Conservation (phyloP, 2,329 filamentous ascomycete genomes). For the Alternaria longipes region DNA sequence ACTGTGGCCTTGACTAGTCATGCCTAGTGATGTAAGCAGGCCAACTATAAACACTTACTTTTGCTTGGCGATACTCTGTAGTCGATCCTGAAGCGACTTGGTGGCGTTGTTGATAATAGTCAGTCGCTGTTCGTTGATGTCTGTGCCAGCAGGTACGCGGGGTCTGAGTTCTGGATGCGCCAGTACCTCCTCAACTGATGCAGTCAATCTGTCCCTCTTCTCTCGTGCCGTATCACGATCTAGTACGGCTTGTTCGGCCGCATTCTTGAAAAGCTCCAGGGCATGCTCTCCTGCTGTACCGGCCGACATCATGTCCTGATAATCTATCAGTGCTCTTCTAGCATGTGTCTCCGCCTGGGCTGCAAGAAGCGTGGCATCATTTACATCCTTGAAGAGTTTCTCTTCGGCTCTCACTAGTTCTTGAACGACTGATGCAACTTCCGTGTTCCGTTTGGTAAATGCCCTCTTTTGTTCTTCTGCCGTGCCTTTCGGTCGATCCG, state of each 20-base stretch:
- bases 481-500: neutral
- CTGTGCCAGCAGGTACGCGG: neutral
- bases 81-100: neutral
- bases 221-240: neutral
- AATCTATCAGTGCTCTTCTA: neutral
- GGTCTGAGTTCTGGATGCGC: neutral
- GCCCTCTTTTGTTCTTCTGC: neutral
- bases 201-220: neutral
- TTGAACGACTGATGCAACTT: neutral
- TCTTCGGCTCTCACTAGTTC: neutral
- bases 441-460: neutral
- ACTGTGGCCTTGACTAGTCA: neutral
- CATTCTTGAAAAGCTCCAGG: neutral
- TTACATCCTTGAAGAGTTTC: neutral
- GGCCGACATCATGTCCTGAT: neutral
- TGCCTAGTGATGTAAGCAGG: neutral
- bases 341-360: neutral
- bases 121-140: neutral
- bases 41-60: neutral
- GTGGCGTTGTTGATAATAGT: neutral
- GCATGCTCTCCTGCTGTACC: neutral
- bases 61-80: neutral
- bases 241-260: neutral
- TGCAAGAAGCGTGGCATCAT: neutral
- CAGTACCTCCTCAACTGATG: neutral